These are phyloP conservation scores for Sporothrix curviconia DNA, from an alignment of 2,329 filamentous ascomycete genomes.

Conservation along the genomic window DNA sequence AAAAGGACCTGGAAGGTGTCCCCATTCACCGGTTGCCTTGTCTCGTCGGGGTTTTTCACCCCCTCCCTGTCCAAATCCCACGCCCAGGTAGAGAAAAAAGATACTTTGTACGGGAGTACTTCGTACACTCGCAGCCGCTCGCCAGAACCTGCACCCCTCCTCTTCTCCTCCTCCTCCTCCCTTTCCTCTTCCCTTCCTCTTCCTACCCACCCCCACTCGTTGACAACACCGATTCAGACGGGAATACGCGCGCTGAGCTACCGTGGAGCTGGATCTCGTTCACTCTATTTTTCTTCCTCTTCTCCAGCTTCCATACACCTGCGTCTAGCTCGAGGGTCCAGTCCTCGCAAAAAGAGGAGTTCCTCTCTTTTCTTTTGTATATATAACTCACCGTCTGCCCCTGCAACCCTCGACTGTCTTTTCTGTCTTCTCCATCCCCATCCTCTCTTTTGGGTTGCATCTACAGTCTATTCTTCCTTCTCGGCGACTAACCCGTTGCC, in stretches of 20 bases:
- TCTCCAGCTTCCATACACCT: constrained; percentile 4
- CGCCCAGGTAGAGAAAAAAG: neutral
- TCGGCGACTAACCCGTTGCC: no score
- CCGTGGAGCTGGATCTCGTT: constrained; percentile 17
- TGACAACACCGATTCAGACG: neutral
- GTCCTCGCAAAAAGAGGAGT: neutral
- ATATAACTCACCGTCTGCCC: constrained; percentile 10
- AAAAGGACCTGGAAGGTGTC: neutral
- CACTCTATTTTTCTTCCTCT: neutral
- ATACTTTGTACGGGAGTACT: no score
- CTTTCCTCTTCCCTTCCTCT: neutral
- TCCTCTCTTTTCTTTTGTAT: neutral
- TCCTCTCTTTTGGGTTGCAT: neutral
- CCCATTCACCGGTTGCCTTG: neutral
- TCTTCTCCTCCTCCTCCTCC: neutral
- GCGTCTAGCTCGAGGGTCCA: neutral
- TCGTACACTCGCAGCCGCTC: neutral
- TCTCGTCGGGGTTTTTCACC: no score
- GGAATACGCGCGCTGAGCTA: constrained; percentile 6
- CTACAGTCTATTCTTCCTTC: neutral
- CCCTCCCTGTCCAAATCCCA: neutral
- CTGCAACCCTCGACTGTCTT: constrained; percentile 1
- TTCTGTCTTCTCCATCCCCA: neutral
- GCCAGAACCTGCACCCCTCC: neutral
- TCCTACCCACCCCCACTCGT: constrained; percentile 8